Conservation (phyloP, 2,329 filamentous ascomycete species). For the Colletotrichum theobromicola region DNA sequence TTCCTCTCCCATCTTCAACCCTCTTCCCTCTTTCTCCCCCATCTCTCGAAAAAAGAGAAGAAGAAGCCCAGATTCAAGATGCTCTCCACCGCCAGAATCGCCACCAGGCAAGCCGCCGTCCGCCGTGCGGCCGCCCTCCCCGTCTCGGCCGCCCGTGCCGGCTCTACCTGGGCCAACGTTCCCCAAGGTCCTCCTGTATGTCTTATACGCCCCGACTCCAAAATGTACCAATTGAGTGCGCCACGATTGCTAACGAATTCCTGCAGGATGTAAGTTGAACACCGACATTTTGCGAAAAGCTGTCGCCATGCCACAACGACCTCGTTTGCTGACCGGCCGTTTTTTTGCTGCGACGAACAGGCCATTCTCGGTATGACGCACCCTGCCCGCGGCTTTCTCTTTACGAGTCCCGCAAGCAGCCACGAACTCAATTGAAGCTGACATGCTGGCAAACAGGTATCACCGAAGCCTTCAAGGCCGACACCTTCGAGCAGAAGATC, state of each 20-base stretch:
- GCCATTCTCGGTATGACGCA: constrained; percentile 74
- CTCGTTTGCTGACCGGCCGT: constrained; percentile 25
- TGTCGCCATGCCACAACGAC: background rate
- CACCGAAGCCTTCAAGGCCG: constrained; percentile 99
- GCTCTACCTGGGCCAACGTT: constrained; percentile 89
- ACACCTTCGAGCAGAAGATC: constrained; percentile 93
- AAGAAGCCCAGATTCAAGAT: constrained; percentile 5
- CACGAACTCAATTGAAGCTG: constrained; percentile 23
- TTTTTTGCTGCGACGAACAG: constrained; percentile 42
- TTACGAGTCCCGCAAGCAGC: background rate
- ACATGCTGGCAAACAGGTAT: constrained; percentile 62
- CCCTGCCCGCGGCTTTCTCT: constrained; percentile 8
- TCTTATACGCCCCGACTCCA: constrained; percentile 29
- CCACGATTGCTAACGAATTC: constrained; percentile 32
- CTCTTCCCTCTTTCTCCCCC: background rate
- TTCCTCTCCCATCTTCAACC: background rate
- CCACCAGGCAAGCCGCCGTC: constrained; percentile 22
- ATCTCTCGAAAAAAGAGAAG: background rate
- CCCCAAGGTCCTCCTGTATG: constrained; percentile 93
- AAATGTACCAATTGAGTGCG: constrained; percentile 27
- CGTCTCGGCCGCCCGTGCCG: constrained; percentile 42
- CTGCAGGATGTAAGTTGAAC: constrained; percentile 41
- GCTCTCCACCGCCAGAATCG: constrained; percentile 23
- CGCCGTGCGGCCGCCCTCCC: constrained; percentile 20
- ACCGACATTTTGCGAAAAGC: background rate